phyloP scores from a whole-genome alignment of 2,329 filamentous ascomycete species.

The Epichloe gansuensis region DNA sequence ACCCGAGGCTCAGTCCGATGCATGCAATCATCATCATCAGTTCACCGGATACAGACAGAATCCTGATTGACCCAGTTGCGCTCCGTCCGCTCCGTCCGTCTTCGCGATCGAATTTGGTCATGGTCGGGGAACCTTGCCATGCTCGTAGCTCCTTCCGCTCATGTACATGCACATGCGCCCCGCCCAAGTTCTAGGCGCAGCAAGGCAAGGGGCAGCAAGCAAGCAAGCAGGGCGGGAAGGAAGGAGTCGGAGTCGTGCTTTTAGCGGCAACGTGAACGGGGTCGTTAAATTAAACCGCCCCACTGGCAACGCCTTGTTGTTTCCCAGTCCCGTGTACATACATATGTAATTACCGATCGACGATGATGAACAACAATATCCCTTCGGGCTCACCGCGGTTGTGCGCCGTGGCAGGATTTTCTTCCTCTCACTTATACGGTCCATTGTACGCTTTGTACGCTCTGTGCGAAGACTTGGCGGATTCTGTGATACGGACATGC shows the following conservation, averaged over 20 bases:
- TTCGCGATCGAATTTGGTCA: conserved; percentile 1
- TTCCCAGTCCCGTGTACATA: neutral
- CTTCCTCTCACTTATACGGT: neutral
- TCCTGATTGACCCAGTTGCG: neutral
- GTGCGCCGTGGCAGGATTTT: neutral
- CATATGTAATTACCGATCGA: neutral
- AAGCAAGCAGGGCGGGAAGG: too few species aligned
- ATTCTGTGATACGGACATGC: conserved; percentile 1
- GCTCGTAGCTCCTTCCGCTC: neutral
- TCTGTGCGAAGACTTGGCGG: neutral
- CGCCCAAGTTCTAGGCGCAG: neutral
- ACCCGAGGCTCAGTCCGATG: too few species aligned
- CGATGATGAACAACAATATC: neutral
- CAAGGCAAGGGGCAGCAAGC: neutral
- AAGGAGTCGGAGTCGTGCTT: too few species aligned
- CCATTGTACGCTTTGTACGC: neutral
- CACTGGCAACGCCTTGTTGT: neutral
- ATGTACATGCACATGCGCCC: neutral
- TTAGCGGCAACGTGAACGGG: neutral
- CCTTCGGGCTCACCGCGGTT: neutral
- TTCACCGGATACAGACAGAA: neutral
- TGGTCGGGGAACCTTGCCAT: neutral
- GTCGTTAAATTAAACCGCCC: neutral
- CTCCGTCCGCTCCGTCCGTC: neutral
- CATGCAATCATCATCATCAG: neutral